phyloP scores from a whole-genome alignment of 2,329 filamentous ascomycete genomes.

The Juglanconis sp. region DNA sequence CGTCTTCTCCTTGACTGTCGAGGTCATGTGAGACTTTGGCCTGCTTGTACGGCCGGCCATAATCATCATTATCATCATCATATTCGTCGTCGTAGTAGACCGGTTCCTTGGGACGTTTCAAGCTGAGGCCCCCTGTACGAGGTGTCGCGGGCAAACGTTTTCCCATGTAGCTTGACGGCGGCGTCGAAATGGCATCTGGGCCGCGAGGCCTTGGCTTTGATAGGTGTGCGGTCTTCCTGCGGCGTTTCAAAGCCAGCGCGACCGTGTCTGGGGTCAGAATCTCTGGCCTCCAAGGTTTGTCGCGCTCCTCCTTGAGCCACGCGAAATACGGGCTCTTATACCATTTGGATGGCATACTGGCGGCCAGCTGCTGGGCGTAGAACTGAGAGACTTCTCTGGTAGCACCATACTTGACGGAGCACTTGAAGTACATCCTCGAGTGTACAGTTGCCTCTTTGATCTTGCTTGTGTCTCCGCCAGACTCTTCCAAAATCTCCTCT shows the following conservation, averaged over 20 bases:
- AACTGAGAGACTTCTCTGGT: slow-evolving; percentile 42
- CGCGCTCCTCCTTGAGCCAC: slow-evolving; percentile 32
- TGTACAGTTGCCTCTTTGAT: slow-evolving; percentile 29
- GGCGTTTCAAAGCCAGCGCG: slow-evolving; percentile 23
- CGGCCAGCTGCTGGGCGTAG: slow-evolving; percentile 39
- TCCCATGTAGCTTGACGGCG: slow-evolving; percentile 22
- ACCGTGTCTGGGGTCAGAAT: slow-evolving; percentile 24
- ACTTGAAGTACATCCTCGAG: slow-evolving; percentile 33
- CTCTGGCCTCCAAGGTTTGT: slow-evolving; percentile 26
- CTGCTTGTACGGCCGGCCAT: slow-evolving; percentile 30
- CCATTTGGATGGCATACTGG: slow-evolving; percentile 33
- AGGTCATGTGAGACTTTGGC: slow-evolving; percentile 32
- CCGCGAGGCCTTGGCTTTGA: neutral
- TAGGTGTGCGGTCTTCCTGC: slow-evolving; percentile 11
- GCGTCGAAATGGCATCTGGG: slow-evolving; percentile 4
- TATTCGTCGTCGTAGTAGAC: slow-evolving; percentile 31
- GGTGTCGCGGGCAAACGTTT: slow-evolving; percentile 18
- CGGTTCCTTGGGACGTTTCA: slow-evolving; percentile 9
- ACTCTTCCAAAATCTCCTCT: slow-evolving; percentile 26
- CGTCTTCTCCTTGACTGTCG: slow-evolving; percentile 30
- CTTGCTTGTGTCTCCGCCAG: slow-evolving; percentile 27
- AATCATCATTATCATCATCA: slow-evolving; percentile 37
- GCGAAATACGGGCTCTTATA: slow-evolving; percentile 28
- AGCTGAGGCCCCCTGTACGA: slow-evolving; percentile 2
- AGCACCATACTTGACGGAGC: slow-evolving; percentile 37